These are phyloP conservation scores for Keithomyces neogunnii DNA, from an alignment of 2,329 filamentous ascomycete genomes.

Conservation along the genomic window DNA sequence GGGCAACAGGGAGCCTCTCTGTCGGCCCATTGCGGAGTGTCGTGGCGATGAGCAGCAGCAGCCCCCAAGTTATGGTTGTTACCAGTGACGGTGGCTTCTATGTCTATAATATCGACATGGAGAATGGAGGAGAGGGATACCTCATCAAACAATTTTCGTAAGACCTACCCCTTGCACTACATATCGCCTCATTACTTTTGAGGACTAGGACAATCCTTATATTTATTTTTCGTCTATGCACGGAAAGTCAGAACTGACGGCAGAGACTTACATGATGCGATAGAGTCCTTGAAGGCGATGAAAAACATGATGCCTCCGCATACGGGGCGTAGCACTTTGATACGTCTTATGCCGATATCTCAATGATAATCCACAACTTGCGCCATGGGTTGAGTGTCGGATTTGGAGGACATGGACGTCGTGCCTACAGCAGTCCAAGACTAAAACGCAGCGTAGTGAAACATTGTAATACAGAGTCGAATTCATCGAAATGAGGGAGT, in stretches of 20 bases:
- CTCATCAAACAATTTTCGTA: slow-evolving; percentile 90
- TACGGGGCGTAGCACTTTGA: slow-evolving; percentile 21
- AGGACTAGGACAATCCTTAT: neutral
- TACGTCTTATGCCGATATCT: neutral
- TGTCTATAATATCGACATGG: slow-evolving; percentile 91
- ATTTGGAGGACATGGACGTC: neutral
- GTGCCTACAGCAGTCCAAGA: neutral
- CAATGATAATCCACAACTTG: neutral
- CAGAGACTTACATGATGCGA: slow-evolving; percentile 2
- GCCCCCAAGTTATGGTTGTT: slow-evolving; percentile 95
- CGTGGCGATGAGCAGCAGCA: slow-evolving; percentile 94
- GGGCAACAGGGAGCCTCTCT: slow-evolving; percentile 21
- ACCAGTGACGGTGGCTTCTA: slow-evolving; percentile 94
- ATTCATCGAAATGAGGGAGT: too few relatives aligned
- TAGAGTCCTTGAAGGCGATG: slow-evolving; percentile 47
- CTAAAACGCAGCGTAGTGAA: neutral
- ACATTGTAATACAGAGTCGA: too few relatives aligned
- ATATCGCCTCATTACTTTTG: neutral
- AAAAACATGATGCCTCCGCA: slow-evolving; percentile 42
- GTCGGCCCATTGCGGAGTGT: slow-evolving; percentile 66
- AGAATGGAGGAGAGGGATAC: slow-evolving; percentile 86
- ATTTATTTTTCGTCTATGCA: neutral
- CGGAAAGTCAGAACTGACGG: neutral
- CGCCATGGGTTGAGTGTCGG: neutral
- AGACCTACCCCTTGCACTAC: slow-evolving; percentile 28